Evolutionary conservation across 2,329 filamentous ascomycete genomes (phyloP).

Genomic region (Myriosclerotinia curreyana): DNA sequence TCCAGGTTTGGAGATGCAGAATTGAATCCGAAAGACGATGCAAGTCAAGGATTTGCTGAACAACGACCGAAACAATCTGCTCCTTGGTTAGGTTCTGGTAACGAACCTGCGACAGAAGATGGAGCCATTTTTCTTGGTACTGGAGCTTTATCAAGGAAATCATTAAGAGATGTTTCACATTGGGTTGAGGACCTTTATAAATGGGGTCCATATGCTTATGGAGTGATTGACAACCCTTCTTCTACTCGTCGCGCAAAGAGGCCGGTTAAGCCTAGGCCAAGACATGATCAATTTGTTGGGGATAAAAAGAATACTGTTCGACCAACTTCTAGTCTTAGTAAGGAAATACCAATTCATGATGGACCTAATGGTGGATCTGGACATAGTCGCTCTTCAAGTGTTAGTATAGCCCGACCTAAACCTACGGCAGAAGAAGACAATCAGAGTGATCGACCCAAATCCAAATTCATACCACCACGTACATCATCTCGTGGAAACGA

Average conservation of each 20-base stretch:
- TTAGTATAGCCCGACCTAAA: neutral
- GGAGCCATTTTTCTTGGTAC: conserved; percentile 83
- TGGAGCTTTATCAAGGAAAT: conserved; percentile 67
- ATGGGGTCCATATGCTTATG: conserved; percentile 82
- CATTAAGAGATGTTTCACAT: conserved; percentile 68
- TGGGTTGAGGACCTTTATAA: conserved; percentile 90
- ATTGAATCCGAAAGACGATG: conserved; percentile 35
- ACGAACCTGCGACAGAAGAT: conserved; percentile 67
- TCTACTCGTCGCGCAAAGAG: conserved; percentile 53
- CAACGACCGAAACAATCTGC: conserved; percentile 37
- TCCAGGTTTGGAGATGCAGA: conserved; percentile 68
- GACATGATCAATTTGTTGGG: neutral
- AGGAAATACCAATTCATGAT: conserved; percentile 14
- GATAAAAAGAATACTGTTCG: conserved; percentile 2
- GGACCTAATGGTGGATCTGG: conserved; percentile 2
- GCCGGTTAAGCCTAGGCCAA: conserved; percentile 30
- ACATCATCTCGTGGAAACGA: conserved; percentile 25
- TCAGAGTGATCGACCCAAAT: conserved; percentile 8
- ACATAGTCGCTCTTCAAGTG: conserved; percentile 1
- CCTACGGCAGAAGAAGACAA: neutral
- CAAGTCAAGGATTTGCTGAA: conserved; percentile 26
- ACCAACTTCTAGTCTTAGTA: conserved; percentile 12
- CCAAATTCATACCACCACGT: conserved; percentile 1
- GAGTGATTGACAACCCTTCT: conserved; percentile 73
- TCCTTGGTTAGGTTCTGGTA: conserved; percentile 71